These are phyloP conservation scores for Cladosporium oxysporum DNA, from an alignment of 2,329 filamentous ascomycete species.

Conservation along the genomic window DNA sequence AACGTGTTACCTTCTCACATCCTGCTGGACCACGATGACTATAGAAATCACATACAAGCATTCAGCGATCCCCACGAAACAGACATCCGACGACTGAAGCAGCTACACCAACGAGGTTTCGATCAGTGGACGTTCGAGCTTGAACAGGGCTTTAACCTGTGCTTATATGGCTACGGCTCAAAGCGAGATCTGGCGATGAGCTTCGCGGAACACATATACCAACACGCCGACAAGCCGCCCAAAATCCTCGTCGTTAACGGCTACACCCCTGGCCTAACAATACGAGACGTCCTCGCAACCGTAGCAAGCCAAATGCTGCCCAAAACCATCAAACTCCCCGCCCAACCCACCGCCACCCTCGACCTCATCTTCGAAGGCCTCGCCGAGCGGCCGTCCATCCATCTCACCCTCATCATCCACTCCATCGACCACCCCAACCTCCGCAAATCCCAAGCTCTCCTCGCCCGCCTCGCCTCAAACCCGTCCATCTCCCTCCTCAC, in stretches of 20 bases:
- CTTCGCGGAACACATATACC: constrained; percentile 72
- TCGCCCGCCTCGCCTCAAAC: constrained; percentile 76
- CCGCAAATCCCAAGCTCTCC: constrained; percentile 71
- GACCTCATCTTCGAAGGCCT: constrained; percentile 66
- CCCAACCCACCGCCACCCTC: constrained; percentile 69
- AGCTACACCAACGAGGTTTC: constrained; percentile 78
- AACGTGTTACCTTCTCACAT: constrained; percentile 75
- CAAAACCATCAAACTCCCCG: constrained; percentile 56
- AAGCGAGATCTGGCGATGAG: constrained; percentile 74
- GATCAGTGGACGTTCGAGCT: constrained; percentile 93
- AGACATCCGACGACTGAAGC: constrained; percentile 71
- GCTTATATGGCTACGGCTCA: constrained; percentile 89
- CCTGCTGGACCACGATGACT: constrained; percentile 88
- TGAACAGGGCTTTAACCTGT: constrained; percentile 80
- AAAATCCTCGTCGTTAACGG: constrained; percentile 86
- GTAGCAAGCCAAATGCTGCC: constrained; percentile 64
- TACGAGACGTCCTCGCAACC: constrained; percentile 70
- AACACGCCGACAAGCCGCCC: constrained; percentile 44
- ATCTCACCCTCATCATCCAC: constrained; percentile 60
- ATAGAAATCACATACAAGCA: constrained; percentile 68
- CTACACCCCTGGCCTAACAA: constrained; percentile 66
- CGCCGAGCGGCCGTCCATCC: constrained; percentile 44
- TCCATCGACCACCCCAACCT: constrained; percentile 81
- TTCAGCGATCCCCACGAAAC: constrained; percentile 68
- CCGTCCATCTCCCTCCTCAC: constrained; percentile 71